Evolutionary conservation across 2,329 filamentous ascomycete genomes (phyloP), one percentile per base, ranked within the genome.

Genomic region (Colletotrichum godetiae): DNA sequence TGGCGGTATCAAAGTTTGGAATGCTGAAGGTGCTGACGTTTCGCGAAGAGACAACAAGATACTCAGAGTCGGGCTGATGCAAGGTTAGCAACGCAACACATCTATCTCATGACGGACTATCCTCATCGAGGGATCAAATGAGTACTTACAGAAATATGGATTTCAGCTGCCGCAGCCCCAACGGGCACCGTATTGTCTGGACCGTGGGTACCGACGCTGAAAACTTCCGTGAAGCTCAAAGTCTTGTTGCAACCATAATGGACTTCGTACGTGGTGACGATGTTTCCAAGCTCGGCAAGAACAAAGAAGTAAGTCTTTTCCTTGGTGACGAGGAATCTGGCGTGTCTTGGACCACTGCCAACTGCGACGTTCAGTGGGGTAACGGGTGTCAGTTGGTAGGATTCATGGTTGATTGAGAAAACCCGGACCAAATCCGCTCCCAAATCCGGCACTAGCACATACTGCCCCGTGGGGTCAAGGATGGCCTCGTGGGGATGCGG

Each of bases 1-100:
- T 82, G 75, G 77, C 75, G 71, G 81, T 63, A 76, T 87, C 84
- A 19, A 73, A 73, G 81, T 86, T 85, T 69, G 85, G 81, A 66
- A 88, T 84, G 13, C 78, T 77, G 78, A 91, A 88, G 27, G 86
- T 82, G 56, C 83, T 84, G 78, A 92, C 92, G 78, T 88, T 88
- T 74, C 93, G 91, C 75, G 93, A 93, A 2, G 92, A 92, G 46
- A 92, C 87, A 75, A 93, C 85, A 60, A 95, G 79, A 83, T 90
- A 93, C 46, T 87, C 88, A 72, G 87, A 84, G 78, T 91, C 88
- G 62, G 89, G 88, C 89, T 79, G 15, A 10, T 22, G 8, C 19
- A 2, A 3, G n/a, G 24, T 42, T n/a, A 62, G 22, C 5, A 19
- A 33, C 5, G n/a, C 7, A n/a, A 49, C 37, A 42, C 24, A 4